phyloP scores from a whole-genome alignment of 768 basidiomycete species.

The Auricularia cornea region DNA sequence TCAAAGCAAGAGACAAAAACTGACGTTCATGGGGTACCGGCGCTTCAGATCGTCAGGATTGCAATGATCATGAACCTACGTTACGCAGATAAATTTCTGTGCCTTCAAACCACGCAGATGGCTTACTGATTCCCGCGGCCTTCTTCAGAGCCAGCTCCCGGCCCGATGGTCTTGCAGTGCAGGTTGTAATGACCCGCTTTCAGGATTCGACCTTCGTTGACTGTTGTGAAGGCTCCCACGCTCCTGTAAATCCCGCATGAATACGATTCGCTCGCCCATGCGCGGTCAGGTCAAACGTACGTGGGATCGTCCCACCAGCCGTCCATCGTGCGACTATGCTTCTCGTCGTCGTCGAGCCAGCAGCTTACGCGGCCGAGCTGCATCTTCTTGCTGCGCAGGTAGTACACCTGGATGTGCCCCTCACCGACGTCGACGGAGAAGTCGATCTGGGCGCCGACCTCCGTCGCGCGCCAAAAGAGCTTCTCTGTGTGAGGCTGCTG shows the following conservation, averaged over 20 bases:
- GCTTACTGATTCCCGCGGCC: background rate
- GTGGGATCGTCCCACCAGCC: background rate
- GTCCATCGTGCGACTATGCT: background rate
- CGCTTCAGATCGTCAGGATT: background rate
- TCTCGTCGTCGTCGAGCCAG: conserved; percentile 1
- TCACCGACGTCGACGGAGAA: background rate
- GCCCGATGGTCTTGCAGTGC: background rate
- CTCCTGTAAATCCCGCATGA: background rate
- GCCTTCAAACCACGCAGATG: no score
- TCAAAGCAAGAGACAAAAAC: no score
- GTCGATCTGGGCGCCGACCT: background rate
- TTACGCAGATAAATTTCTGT: no score
- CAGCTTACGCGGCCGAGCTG: conserved; percentile 1
- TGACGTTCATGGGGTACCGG: no score
- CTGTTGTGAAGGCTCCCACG: conserved; percentile 1
- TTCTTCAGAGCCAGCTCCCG: background rate
- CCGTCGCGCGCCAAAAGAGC: conserved; percentile 2
- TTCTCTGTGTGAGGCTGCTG: conserved; percentile 1
- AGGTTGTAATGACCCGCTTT: background rate
- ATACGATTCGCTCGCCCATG: background rate
- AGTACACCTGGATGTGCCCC: conserved; percentile 1
- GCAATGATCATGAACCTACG: background rate
- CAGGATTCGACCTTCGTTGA: background rate
- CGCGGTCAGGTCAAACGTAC: background rate
- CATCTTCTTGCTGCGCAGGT: conserved; percentile 2